Evolutionary conservation across 2,329 filamentous ascomycete species (phyloP).

Genomic region (Aspergillus neoniger): DNA sequence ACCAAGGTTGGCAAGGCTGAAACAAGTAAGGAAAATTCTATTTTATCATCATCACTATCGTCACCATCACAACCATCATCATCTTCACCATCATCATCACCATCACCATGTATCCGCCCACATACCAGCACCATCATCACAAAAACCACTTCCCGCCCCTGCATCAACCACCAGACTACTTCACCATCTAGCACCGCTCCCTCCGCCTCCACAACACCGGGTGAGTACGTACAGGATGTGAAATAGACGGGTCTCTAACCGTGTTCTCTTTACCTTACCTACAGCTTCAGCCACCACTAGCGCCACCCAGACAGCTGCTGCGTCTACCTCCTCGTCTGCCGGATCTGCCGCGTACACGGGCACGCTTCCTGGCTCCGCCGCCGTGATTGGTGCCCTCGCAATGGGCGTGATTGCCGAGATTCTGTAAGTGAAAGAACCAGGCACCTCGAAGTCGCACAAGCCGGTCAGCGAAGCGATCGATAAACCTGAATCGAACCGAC

Average conservation of each 20-base stretch:
- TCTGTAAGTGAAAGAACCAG: constrained; percentile 20
- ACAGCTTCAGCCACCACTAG: constrained; percentile 14
- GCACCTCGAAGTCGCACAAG: background rate
- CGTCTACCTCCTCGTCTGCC: constrained; percentile 27
- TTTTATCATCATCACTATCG: constrained; percentile 15
- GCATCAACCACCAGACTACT: constrained; percentile 21
- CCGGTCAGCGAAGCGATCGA: background rate
- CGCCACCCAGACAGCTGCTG: constrained; percentile 21
- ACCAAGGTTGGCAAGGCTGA: constrained; percentile 21
- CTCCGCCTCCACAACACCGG: constrained; percentile 26
- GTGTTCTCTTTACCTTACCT: background rate
- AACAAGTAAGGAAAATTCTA: constrained; percentile 28
- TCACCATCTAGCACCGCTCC: constrained; percentile 25
- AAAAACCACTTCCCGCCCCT: constrained; percentile 15
- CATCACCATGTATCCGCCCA: constrained; percentile 3
- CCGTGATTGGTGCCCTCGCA: constrained; percentile 31
- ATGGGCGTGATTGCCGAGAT: constrained; percentile 30
- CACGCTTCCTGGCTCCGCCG: constrained; percentile 16
- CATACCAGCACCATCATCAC: constrained; percentile 9
- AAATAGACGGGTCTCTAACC: constrained; percentile 14
- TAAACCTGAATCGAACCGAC: background rate
- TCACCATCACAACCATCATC: constrained; percentile 8
- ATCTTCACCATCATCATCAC: constrained; percentile 6
- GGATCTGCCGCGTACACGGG: constrained; percentile 30
- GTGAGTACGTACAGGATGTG: constrained; percentile 25